Conservation (phyloP, 148 eudicot species). For the Amaranthus palmeri region DNA sequence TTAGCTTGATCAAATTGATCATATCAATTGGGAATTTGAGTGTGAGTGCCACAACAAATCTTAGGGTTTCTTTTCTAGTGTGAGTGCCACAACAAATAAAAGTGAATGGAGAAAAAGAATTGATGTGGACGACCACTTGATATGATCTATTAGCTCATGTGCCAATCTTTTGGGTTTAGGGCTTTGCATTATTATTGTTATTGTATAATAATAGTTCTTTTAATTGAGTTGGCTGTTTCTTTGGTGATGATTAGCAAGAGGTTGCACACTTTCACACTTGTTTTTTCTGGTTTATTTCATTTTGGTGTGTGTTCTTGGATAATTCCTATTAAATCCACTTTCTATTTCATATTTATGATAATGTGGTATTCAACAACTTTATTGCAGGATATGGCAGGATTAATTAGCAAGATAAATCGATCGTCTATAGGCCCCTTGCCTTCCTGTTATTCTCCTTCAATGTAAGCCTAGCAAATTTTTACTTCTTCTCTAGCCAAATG, state of each 20-base stretch:
- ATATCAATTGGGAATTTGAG: too few relatives aligned
- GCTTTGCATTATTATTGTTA: too few relatives aligned
- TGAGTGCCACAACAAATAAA: too few relatives aligned
- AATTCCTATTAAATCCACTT: neutral
- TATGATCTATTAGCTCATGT: too few relatives aligned
- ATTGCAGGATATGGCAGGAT: slow-evolving; percentile 97
- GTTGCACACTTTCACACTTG: neutral
- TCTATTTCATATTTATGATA: slow-evolving; percentile 1
- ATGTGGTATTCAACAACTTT: slow-evolving; percentile 9
- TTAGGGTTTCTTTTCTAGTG: too few relatives aligned
- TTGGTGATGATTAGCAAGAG: neutral
- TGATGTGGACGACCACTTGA: too few relatives aligned
- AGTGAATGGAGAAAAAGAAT: too few relatives aligned
- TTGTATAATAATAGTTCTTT: too few relatives aligned
- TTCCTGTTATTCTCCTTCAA: slow-evolving; percentile 87
- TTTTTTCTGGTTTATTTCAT: neutral
- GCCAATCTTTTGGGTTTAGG: too few relatives aligned
- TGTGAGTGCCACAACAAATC: too few relatives aligned
- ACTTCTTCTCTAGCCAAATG: neutral
- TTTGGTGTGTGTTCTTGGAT: neutral
- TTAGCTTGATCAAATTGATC: too few relatives aligned
- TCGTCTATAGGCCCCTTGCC: slow-evolving; percentile 97
- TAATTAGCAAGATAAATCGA: slow-evolving; percentile 93
- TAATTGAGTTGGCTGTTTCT: neutral
- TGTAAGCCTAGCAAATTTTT: slow-evolving; percentile 45